Evolutionary conservation across 306 rosid species (phyloP).

Genomic region (Pterocarpus macrocarpus): DNA sequence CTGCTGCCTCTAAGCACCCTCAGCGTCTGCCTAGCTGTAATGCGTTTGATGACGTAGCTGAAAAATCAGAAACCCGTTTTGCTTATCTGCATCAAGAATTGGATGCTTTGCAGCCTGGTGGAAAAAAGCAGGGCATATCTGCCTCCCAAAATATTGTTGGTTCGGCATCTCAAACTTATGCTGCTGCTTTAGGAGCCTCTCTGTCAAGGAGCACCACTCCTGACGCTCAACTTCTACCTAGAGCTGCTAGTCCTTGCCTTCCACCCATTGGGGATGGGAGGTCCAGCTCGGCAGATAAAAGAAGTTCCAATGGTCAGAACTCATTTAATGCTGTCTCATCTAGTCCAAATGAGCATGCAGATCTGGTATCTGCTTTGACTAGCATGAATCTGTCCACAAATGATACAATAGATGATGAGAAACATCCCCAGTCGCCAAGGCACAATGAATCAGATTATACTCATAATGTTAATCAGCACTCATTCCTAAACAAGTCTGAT

Average conservation of each 20-base stretch:
- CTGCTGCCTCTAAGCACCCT: slow-evolving; percentile 66
- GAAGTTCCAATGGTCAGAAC: slow-evolving; percentile 66
- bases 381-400: slow-evolving; percentile 79
- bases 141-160: slow-evolving; percentile 64
- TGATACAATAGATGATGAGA: slow-evolving; percentile 64
- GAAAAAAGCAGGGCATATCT: slow-evolving; percentile 72
- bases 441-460: slow-evolving; percentile 49
- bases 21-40: slow-evolving; percentile 75
- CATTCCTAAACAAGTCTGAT: slow-evolving; percentile 73
- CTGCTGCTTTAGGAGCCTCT: slow-evolving; percentile 86
- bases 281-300: slow-evolving; percentile 65
- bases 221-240: slow-evolving; percentile 82
- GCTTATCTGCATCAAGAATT: slow-evolving; percentile 68
- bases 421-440: slow-evolving; percentile 62
- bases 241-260: slow-evolving; percentile 94
- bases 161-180: slow-evolving; percentile 77
- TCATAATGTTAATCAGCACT: slow-evolving; percentile 52
- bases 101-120: slow-evolving; percentile 64
- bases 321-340: slow-evolving; percentile 71
- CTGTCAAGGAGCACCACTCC: slow-evolving; percentile 94
- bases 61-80: slow-evolving; percentile 61
- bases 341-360: slow-evolving; percentile 68
- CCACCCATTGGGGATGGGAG: slow-evolving; percentile 96
- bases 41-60: slow-evolving; percentile 75
- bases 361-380: slow-evolving; percentile 79